Evolutionary conservation across 768 basidiomycete species (phyloP).

Genomic region (Leucosporidium creatinivorum): DNA sequence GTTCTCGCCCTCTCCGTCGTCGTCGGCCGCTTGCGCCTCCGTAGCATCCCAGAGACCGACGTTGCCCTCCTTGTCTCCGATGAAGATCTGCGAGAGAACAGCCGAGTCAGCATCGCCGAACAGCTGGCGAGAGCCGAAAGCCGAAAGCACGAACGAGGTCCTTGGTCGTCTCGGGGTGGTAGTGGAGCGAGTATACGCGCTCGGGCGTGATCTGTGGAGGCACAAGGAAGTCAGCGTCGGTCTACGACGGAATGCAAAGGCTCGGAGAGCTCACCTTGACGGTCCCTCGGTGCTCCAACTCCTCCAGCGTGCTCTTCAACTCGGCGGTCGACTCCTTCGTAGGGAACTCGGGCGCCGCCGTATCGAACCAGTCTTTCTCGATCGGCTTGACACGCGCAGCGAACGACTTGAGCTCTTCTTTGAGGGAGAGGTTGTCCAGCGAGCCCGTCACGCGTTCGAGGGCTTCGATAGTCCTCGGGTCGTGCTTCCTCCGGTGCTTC

Average conservation of each 20-base stretch:
- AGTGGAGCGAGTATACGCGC: background rate
- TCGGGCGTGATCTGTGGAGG: background rate
- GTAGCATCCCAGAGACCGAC: slow-evolving; percentile 42
- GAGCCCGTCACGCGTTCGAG: background rate
- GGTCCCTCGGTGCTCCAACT: background rate
- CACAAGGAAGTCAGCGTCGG: too few relatives aligned
- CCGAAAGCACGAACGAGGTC: background rate
- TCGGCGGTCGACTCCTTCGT: too few relatives aligned
- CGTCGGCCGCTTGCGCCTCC: slow-evolving; percentile 31
- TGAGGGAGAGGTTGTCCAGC: too few relatives aligned
- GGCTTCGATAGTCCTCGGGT: background rate
- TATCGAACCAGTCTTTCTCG: background rate
- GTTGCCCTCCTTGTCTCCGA: slow-evolving; percentile 27
- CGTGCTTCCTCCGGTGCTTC: background rate
- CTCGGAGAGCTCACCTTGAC: background rate
- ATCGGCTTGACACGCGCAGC: background rate
- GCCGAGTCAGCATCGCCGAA: too few relatives aligned
- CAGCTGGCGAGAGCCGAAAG: too few relatives aligned
- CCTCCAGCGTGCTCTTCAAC: background rate
- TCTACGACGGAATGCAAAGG: too few relatives aligned
- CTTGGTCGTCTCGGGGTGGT: background rate
- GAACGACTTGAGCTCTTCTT: too few relatives aligned
- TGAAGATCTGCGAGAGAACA: slow-evolving; percentile 13
- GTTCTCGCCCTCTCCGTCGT: slow-evolving; percentile 27
- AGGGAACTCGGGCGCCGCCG: too few relatives aligned